Conservation (phyloP, 805 yeast species). For the Teunomyces funiuensis region DNA sequence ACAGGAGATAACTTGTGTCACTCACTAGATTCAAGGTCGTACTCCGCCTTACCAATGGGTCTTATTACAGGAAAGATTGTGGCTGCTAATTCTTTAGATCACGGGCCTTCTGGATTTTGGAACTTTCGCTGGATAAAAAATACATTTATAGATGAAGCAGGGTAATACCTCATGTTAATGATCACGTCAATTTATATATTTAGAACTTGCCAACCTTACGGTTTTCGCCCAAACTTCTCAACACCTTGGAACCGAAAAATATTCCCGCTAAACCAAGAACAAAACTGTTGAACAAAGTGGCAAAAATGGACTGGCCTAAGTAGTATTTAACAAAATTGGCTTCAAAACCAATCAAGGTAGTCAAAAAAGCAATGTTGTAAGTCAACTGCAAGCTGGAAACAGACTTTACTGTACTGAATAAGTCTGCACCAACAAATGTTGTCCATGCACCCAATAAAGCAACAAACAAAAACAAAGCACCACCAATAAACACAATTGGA, state of each 20-base stretch:
- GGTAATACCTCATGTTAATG: constrained; percentile 3
- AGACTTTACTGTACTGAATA: constrained; percentile 36
- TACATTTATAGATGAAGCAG: constrained; percentile 35
- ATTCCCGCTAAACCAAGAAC: constrained; percentile 55
- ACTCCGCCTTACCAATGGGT: constrained; percentile 88
- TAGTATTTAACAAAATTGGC: constrained; percentile 56
- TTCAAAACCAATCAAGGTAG: constrained; percentile 52
- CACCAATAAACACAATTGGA: constrained; percentile 51
- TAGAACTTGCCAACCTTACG: constrained; percentile 28
- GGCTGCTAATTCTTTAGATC: constrained; percentile 57
- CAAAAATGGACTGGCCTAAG: constrained; percentile 58
- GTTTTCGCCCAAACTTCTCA: constrained; percentile 45
- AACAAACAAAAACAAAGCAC: constrained; percentile 41
- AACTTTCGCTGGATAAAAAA: constrained; percentile 58
- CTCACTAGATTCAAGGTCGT: constrained; percentile 85
- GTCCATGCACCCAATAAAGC: constrained; percentile 48
- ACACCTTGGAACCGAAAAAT: constrained; percentile 64
- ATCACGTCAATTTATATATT: neutral
- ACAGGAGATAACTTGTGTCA: constrained; percentile 92
- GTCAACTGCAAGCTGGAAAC: constrained; percentile 34
- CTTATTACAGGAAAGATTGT: constrained; percentile 83
- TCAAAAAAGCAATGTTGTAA: constrained; percentile 46
- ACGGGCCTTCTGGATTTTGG: constrained; percentile 48
- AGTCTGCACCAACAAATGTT: constrained; percentile 23
- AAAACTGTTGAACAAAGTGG: constrained; percentile 48